A percentile compares a stretch with the other conserved stretches of the same genome.
Conservation (phyloP, 805 yeast species). For the Starmerella asiatica region DNA sequence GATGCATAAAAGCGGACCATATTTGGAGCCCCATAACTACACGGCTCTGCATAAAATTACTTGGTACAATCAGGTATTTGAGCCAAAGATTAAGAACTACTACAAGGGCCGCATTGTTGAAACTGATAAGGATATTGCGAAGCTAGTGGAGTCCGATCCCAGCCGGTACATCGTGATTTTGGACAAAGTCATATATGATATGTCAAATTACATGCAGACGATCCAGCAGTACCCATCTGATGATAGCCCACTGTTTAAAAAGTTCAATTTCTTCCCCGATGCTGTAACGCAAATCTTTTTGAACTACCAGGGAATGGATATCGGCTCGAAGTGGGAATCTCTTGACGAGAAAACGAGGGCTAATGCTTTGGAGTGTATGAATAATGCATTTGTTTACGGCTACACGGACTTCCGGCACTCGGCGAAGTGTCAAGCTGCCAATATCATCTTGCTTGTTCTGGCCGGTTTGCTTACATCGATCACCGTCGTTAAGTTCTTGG, state of each 20-base stretch:
- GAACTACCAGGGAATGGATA: conserved; percentile 28
- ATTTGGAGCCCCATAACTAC: conserved; percentile 20
- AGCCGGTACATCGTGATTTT: conserved; percentile 25
- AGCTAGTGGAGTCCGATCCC: conserved; percentile 18
- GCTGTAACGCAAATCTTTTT: conserved; percentile 24
- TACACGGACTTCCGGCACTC: conserved; percentile 29
- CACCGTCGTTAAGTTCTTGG: conserved; percentile 30
- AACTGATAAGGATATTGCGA: conserved; percentile 21
- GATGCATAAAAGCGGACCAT: conserved; percentile 26
- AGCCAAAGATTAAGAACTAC: conserved; percentile 27
- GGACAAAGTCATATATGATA: conserved; percentile 28
- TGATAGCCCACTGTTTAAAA: conserved; percentile 17
- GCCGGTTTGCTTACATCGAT: conserved; percentile 30
- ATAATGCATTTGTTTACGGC: conserved; percentile 28
- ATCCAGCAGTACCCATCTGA: conserved; percentile 20
- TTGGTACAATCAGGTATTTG: conserved; percentile 29
- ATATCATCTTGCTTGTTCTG: conserved; percentile 28
- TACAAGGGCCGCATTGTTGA: conserved; percentile 30
- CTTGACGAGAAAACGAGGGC: conserved; percentile 22
- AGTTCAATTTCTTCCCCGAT: conserved; percentile 28
- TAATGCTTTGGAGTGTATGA: conserved; percentile 26
- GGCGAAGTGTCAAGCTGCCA: conserved; percentile 31
- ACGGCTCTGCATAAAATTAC: conserved; percentile 27
- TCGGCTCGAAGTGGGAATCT: conserved; percentile 24
- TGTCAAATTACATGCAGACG: conserved; percentile 29